Percentiles rank a stretch among this genome's conserved stretches.
Conservation (phyloP, 1,139 yeast species). For the Pichia sp. region DNA sequence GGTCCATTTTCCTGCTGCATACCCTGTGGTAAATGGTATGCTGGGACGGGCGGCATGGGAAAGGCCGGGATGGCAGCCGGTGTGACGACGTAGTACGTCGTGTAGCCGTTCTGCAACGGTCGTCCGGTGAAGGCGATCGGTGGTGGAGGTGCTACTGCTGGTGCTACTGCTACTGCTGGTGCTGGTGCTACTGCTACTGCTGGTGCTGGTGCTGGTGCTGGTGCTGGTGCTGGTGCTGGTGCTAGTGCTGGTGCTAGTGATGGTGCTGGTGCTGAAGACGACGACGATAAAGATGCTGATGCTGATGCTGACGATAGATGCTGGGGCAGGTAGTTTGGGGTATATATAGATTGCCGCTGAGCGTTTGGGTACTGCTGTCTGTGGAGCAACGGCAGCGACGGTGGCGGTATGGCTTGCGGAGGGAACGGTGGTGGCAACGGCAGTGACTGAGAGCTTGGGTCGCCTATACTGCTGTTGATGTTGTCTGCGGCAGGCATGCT, state of each 20-base stretch:
- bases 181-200: background rate
- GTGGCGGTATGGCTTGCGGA: background rate
- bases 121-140: background rate
- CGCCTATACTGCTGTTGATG: too few species aligned
- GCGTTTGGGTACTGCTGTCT: background rate
- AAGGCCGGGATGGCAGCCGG: background rate
- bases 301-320: background rate
- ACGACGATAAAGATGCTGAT: background rate
- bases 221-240: background rate
- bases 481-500: too few species aligned
- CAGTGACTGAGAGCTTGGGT: too few species aligned
- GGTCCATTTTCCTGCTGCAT: background rate
- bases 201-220: background rate
- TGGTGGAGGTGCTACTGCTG: background rate
- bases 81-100: background rate
- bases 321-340: background rate
- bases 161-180: background rate
- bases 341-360: background rate
- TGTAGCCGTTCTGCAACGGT: background rate
- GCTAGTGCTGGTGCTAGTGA: background rate
- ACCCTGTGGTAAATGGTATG: background rate
- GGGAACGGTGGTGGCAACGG: too few species aligned
- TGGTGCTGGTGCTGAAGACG: background rate
- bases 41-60: background rate
- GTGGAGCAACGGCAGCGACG: background rate